phyloP scores from a whole-genome alignment of 768 basidiomycete species.

The Xerocomellus amylosporus region DNA sequence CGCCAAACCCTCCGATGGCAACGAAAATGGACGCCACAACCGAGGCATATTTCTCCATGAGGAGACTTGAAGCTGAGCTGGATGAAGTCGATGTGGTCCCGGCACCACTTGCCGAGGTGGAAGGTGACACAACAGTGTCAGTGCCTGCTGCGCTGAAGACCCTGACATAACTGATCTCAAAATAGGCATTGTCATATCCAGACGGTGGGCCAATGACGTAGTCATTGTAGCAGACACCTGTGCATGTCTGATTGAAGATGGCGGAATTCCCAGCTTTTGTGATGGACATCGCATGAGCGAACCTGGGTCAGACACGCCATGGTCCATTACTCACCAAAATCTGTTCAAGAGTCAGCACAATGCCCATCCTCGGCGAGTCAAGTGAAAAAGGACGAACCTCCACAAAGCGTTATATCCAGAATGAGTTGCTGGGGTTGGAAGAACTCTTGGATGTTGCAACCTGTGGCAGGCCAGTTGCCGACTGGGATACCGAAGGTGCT shows the following conservation, averaged over 20 bases:
- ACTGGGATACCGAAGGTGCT: slow-evolving; percentile 61
- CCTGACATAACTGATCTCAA: slow-evolving; percentile 63
- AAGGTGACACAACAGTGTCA: slow-evolving; percentile 25
- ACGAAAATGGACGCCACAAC: slow-evolving; percentile 11
- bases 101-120: slow-evolving; percentile 17
- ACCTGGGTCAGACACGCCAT: background rate
- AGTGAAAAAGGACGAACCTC: slow-evolving; percentile 39
- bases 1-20: slow-evolving; percentile 14
- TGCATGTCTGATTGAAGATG: slow-evolving; percentile 60
- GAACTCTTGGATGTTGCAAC: slow-evolving; percentile 51
- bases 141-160: slow-evolving; percentile 41
- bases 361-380: slow-evolving; percentile 12
- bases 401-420: slow-evolving; percentile 73
- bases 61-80: slow-evolving; percentile 5
- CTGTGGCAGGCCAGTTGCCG: slow-evolving; percentile 61
- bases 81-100: slow-evolving; percentile 13
- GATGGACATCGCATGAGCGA: slow-evolving; percentile 28
- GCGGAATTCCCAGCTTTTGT: slow-evolving; percentile 45
- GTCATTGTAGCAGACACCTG: slow-evolving; percentile 66
- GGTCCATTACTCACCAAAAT: slow-evolving; percentile 30
- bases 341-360: slow-evolving; percentile 24
- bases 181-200: slow-evolving; percentile 65
- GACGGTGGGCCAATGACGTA: slow-evolving; percentile 63
- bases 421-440: slow-evolving; percentile 66
- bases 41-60: background rate